Evolutionary conservation across 306 rosid genomes (phyloP).

Genomic region (Acacia melanoxylon): DNA sequence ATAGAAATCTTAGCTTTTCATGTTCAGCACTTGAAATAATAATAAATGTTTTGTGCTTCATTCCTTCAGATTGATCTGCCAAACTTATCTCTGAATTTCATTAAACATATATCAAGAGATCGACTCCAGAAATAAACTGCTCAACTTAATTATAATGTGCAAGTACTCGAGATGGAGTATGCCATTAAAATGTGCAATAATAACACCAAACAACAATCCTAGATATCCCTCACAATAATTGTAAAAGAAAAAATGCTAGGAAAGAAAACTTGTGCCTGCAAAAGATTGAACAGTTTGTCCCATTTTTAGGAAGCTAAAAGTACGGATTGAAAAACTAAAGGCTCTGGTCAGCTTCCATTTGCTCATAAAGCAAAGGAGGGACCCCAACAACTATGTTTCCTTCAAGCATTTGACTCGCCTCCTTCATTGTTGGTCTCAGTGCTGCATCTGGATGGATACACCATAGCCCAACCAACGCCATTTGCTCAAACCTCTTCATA

Average conservation of each 20-base stretch:
- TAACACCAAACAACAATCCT: not conserved
- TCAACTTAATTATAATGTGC: not conserved
- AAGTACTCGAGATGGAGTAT: too few species aligned
- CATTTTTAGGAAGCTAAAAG: not conserved
- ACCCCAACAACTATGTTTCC: slow-evolving; percentile 38
- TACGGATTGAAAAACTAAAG: slow-evolving; percentile 16
- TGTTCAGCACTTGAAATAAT: not conserved
- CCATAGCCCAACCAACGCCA: slow-evolving; percentile 43
- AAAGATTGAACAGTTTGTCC: not conserved
- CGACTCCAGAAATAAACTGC: not conserved
- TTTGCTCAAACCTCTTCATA: slow-evolving; percentile 43
- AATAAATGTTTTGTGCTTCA: not conserved
- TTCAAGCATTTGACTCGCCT: slow-evolving; percentile 42
- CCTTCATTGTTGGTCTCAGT: slow-evolving; percentile 46
- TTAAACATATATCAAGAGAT: too few species aligned
- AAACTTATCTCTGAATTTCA: not conserved
- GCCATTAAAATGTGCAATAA: too few species aligned
- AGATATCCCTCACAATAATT: too few species aligned
- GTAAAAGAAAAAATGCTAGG: not conserved
- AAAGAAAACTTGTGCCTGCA: not conserved
- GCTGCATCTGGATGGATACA: slow-evolving; percentile 37
- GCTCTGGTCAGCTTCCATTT: slow-evolving; percentile 1
- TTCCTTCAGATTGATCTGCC: not conserved
- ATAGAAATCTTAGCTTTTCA: not conserved
- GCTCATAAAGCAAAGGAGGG: slow-evolving; percentile 39